Evolutionary conservation across 2,329 filamentous ascomycete species (phyloP), one percentile per base, ranked within the genome.

Genomic region (Aspergillus neotritici): DNA sequence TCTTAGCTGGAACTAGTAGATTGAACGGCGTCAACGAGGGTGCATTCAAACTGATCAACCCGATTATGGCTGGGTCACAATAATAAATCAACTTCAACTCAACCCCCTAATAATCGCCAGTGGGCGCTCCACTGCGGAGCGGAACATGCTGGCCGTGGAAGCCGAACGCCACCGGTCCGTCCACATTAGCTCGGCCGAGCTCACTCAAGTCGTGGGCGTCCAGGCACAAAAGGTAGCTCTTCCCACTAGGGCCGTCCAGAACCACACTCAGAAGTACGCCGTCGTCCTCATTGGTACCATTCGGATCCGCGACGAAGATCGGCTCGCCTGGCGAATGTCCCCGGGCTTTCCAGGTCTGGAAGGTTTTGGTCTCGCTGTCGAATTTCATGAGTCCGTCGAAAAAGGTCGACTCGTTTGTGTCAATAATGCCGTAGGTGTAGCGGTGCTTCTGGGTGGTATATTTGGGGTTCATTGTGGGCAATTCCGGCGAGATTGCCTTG

Each of bases 261-360:
- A 79, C 73, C 2, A 78, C 74, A 36, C 66, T 73, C 34, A 80
- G 56, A 13, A 79, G 50, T 1, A 76, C 66, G 0, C 77, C 77
- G 34, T 75, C 74, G 50, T 80, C 77, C 46, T 79, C 76, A 1
- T 63, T 34, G 0, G 13, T 31, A 2, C 53, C 56, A 0, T 51
- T 43, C 0, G 59, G 59, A 9, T 59, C 49, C n/a, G 58, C 49
- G 2, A 80, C 61, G 43, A 79, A 80, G 21, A 79, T 75, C 0
- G 76, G 62, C 50, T 80, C 77, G 1, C 75, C 71, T 0, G 77
- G 72, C 1, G 71, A 75, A 43, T 79, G 75, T 0, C 66, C 72
- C 31, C 73, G 67, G 3, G 57, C 50, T 10, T 66, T 65, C 74
- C 77, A 79, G 33, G 66, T 54, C 0, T 63, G 56, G 0, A 56